phyloP scores from a whole-genome alignment of 1,139 yeast genomes.

The Taiozyma sp. region DNA sequence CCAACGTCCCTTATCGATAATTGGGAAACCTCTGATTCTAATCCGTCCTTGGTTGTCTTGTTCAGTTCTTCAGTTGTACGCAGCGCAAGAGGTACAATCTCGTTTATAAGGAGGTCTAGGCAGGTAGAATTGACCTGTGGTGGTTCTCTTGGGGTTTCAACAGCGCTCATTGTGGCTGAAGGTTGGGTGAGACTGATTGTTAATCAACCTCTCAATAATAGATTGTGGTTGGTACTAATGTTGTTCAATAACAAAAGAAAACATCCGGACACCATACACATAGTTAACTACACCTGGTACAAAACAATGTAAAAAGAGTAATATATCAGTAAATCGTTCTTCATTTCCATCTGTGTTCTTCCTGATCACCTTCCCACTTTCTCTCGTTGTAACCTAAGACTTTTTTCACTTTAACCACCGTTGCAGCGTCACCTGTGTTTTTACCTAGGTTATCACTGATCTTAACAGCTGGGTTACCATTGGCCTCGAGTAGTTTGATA shows the following conservation, averaged over 20 bases:
- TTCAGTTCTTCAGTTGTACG: conserved; percentile 41
- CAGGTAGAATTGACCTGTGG: conserved; percentile 42
- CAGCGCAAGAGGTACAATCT: conserved; percentile 67
- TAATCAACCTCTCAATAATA: no score
- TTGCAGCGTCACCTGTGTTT: conserved; percentile 81
- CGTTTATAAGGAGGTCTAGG: conserved; percentile 63
- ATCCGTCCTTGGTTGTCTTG: conserved; percentile 7
- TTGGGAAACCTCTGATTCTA: conserved; percentile 13
- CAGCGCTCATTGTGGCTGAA: background rate
- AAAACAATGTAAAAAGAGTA: background rate
- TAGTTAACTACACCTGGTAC: background rate
- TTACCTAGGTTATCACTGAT: conserved; percentile 90
- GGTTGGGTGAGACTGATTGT: no score
- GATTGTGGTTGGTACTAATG: no score
- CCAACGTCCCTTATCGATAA: conserved; percentile 25
- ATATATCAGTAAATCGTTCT: no score
- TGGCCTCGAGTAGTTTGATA: conserved; percentile 71
- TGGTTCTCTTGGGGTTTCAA: background rate
- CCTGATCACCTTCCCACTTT: conserved; percentile 75
- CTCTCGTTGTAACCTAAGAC: conserved; percentile 72
- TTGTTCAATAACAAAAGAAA: background rate
- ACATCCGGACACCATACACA: background rate
- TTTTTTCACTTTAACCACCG: conserved; percentile 68
- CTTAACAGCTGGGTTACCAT: conserved; percentile 79
- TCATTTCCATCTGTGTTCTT: conserved; percentile 66